Base-by-base conservation (phyloP, 331 rosid genomes). In the Malus hybrid region DNA sequence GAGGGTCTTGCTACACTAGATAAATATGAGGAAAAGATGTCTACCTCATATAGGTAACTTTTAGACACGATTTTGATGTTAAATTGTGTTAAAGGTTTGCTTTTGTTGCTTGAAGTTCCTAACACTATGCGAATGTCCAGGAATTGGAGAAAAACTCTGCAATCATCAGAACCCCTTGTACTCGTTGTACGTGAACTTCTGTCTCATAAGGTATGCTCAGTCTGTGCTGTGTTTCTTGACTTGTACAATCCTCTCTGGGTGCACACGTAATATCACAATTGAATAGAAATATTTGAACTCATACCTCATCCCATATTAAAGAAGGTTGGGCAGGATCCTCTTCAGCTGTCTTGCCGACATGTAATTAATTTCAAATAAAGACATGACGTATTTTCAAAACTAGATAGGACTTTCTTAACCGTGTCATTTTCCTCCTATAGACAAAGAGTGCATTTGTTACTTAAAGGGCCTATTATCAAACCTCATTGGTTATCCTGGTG, bases 1-100 rank as follows among this genome's bases (percentile, higher is more conserved):
- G 92, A 95, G 64, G 96, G 99, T 66, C 87, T 95, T 82, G 83
- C 93, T 73, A 85, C 75, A 44, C 76, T 95, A 75, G 97, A 88
- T 83, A 87, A 84, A 77, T 89, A 88, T 81, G 89, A 82, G 81
- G 88, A 85, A 75, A 83, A 76, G 72, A 70, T 86, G 72, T 87
- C 91, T 72, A 7, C 80, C 67, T 75, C 81, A 50, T 80, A 79
- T 79, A 84, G 86, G 99, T 94, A 92, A 78, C 75, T 77, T 19
- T 52, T 68, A 10, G 15, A 64, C 58, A 11, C 19, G 36, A n/a
- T 61, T 30, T 73, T 50, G 26, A 16, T 62, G 69, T 44, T 73
- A 18, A 73, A 32, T 5, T 73, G 19, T 61, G 53, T 3, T 62
- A 28, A 61, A 39, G 44, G 60, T 73, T 56, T 74, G 57, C 63